Evolutionary conservation across 73 alveolate species (phyloP).

Genomic region (Paramecium pentaurelia): DNA sequence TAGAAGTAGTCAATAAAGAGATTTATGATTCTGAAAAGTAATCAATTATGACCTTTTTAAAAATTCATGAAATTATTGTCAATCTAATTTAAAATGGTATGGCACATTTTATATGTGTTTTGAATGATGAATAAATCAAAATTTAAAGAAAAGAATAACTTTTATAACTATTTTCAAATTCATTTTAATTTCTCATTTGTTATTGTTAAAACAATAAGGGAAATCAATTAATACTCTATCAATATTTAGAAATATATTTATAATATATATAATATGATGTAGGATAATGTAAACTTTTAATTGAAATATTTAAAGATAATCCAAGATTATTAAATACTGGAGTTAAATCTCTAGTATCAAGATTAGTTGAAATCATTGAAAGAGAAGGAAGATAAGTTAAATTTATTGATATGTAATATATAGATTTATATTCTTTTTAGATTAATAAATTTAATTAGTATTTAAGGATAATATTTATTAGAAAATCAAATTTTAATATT

Average conservation of each 20-base stretch:
- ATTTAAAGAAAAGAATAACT: not conserved
- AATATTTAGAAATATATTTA: not conserved
- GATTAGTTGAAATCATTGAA: conserved; percentile 4
- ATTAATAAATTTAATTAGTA: not conserved
- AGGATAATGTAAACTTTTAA: conserved; percentile 36
- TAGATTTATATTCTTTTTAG: not conserved
- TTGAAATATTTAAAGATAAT: conserved; percentile 41
- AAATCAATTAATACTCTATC: conserved; percentile 4
- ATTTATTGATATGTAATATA: not conserved
- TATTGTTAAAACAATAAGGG: conserved; percentile 16
- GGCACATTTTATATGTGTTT: conserved; percentile 27
- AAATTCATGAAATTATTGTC: conserved; percentile 32
- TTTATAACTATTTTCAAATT: not conserved
- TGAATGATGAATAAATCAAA: not conserved
- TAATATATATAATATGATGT: conserved; percentile 40
- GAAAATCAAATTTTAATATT: conserved; percentile 43
- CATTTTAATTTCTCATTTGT: conserved; percentile 2
- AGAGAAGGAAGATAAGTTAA: conserved; percentile 55
- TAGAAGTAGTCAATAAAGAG: not conserved
- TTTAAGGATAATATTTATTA: conserved; percentile 1
- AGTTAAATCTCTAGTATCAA: not conserved
- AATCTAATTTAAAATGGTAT: conserved; percentile 42
- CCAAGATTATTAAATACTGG: conserved; percentile 13
- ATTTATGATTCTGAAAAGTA: conserved; percentile 35
- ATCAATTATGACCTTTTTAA: conserved; percentile 31